Evolutionary conservation across 352 stramenopile genomes (phyloP), one percentile per base, ranked within the genome.

Genomic region (Globisporangium spinosum): DNA sequence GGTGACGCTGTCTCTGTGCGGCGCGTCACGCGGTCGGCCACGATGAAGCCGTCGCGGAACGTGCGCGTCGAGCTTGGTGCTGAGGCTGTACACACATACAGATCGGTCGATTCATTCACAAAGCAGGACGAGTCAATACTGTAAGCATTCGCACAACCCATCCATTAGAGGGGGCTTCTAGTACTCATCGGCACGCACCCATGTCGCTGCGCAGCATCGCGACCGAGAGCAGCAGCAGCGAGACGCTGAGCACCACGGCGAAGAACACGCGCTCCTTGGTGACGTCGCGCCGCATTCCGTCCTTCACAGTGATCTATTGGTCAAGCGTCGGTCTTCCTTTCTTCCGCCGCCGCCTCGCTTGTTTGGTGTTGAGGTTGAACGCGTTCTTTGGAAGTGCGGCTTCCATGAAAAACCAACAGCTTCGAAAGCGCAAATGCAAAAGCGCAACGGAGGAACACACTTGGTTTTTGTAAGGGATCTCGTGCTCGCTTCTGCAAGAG

Each of bases 11-110:
- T 73, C 57, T 89, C 79, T 0, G 73, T 75, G 45, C 79, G 83
- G 3, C 83, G 79, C 56, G 71, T 59, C 32, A 73, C 70, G 56
- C 70, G 69, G 51, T 89, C 71, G 2, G 82, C 84, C 13, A 93
- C 84, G 25, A 78, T 89, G 69, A 93, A 93, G 62, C 84, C 84
- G 72, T 93, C 84, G 58, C 84, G 80, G 63, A 93, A 93, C 15
- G 76, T 82, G 55, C 75, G 79, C 62, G 77, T 72, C 35, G 72
- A 59, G n/a, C 58, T 62, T n/a, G 64, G 17, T 1, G 57, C 17
- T 5, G 38, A 34, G 17, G 63, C 63, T 68, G 55, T 35, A 22
- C 25, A 70, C 23, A 68, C 9, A 53, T 32, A 65, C n/a, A 54
- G 13, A 22, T 10, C 40, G 20, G 45, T 7, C 12, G 40, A 17